Evolutionary conservation across 257 asterid species (phyloP), one percentile per base, ranked within the genome.

Genomic region (Phtheirospermum japonicum): DNA sequence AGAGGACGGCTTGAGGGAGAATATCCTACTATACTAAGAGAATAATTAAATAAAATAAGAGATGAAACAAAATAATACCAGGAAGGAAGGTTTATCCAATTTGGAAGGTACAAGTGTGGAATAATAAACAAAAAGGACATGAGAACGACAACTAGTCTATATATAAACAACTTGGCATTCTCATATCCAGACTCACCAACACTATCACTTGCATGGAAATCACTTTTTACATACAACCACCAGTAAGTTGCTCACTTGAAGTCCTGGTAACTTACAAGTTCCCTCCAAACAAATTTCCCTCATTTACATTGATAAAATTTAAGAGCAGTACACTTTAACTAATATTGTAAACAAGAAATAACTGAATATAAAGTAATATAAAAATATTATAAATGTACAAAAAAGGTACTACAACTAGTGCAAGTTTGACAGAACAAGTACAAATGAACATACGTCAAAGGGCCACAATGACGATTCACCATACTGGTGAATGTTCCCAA

Each of bases 381-480:
- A 17, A 58, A 26, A 11, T 20, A 53, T 49, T 63, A 51, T 36
- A 11, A 36, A 6, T 23, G 28, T 1, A 23, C 1, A 23, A 45
- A 59, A 13, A 16, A 10, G 9, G 9, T 33, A 49, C 7, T 32
- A 34, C 39, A 62, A 64, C 61, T 20, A 20, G 53, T 46, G 31
- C 59, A 60, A 17, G 28, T 23, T 23, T 23, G 34, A 64, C 61
- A 60, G n/a, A 42, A 64, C 61, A 60, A 34, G 45, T 49, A 4
- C 31, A 33, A 7, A 55, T 55, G 66, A 17, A 40, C 62, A 26
- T 7, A 6, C 59, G 36, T 37, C n/a, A 55, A 34, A 57, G 32
- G 26, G 20, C 19, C 40, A 49, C 42, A 14, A 7, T 4, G 10
- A 31, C 6, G 14, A 65, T 28, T 52, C 54, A 62, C 53, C 34